phyloP scores from a whole-genome alignment of 768 basidiomycete genomes.

The Trametes elegans region DNA sequence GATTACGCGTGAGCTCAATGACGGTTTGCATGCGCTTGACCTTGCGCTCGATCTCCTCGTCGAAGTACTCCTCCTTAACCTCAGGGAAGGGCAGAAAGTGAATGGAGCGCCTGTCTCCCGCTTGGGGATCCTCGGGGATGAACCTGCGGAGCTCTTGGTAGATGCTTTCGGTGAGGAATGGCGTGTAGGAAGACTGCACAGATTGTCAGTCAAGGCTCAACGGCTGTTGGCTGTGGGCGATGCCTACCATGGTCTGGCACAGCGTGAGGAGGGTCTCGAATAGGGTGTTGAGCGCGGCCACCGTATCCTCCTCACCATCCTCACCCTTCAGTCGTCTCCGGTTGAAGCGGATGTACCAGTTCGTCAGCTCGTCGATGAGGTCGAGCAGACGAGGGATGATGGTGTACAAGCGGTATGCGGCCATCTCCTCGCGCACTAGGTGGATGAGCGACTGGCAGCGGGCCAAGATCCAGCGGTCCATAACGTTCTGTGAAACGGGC shows the following conservation, averaged over 20 bases:
- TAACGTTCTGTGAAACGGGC: constrained; percentile 83
- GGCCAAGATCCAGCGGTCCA: constrained; percentile 98
- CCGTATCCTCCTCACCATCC: constrained; percentile 84
- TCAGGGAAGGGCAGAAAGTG: constrained; percentile 95
- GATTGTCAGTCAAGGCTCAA: not conserved
- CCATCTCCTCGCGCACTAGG: constrained; percentile 92
- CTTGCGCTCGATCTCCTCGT: constrained; percentile 89
- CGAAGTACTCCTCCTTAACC: constrained; percentile 93
- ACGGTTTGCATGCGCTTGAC: constrained; percentile 93
- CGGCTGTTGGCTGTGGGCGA: not conserved
- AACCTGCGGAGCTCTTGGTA: constrained; percentile 88
- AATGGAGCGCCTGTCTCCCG: constrained; percentile 83
- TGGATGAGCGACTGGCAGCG: constrained; percentile 96
- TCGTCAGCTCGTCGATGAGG: constrained; percentile 94
- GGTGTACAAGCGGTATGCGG: constrained; percentile 94
- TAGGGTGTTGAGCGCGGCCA: constrained; percentile 87
- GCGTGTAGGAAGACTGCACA: constrained; percentile 90
- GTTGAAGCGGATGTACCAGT: constrained; percentile 99
- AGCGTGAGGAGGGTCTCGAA: constrained; percentile 95
- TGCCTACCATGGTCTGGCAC: constrained; percentile 87
- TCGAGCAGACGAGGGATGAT: constrained; percentile 93
- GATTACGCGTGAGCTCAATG: constrained; percentile 86
- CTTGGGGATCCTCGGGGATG: constrained; percentile 71
- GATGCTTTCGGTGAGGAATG: constrained; percentile 95
- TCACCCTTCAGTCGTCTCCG: constrained; percentile 94